Conservation (phyloP, 2,329 filamentous ascomycete genomes). For the Colletotrichum sp. region DNA sequence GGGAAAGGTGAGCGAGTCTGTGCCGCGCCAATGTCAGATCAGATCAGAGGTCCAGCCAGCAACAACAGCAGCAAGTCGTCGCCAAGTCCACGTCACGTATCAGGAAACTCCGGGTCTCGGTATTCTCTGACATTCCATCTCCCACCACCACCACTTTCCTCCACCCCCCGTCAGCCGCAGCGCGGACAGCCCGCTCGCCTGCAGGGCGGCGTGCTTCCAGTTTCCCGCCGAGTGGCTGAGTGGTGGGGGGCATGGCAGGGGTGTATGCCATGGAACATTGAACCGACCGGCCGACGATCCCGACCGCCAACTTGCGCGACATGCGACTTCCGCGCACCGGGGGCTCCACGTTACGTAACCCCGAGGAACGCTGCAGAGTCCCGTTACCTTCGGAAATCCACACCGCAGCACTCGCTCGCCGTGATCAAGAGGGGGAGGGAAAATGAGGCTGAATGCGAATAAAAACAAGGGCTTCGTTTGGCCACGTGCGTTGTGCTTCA, state of each 20-base stretch:
- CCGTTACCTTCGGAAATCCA: background rate
- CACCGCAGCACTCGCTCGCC: background rate
- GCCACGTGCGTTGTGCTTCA: background rate
- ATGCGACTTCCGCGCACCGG: background rate
- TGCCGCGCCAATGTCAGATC: conserved; percentile 14
- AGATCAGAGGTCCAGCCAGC: background rate
- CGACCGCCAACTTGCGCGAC: background rate
- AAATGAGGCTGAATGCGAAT: background rate
- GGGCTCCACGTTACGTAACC: background rate
- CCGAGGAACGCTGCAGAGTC: background rate
- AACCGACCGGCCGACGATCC: conserved; percentile 16
- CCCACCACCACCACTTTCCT: background rate
- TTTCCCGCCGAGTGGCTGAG: background rate
- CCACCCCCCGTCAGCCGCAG: background rate
- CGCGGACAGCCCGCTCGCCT: background rate
- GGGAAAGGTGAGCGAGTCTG: background rate
- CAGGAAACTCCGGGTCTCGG: conserved; percentile 14
- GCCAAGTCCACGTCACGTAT: background rate
- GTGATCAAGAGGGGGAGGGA: background rate
- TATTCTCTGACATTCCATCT: conserved; percentile 15
- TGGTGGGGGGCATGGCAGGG: background rate
- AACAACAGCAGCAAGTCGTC: background rate
- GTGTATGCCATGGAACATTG: conserved; percentile 8
- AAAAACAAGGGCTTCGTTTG: background rate
- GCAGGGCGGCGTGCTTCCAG: background rate